These are phyloP conservation scores for Aotearoamyces nothofagi DNA, from an alignment of 2,329 filamentous ascomycete species.

Conservation along the genomic window DNA sequence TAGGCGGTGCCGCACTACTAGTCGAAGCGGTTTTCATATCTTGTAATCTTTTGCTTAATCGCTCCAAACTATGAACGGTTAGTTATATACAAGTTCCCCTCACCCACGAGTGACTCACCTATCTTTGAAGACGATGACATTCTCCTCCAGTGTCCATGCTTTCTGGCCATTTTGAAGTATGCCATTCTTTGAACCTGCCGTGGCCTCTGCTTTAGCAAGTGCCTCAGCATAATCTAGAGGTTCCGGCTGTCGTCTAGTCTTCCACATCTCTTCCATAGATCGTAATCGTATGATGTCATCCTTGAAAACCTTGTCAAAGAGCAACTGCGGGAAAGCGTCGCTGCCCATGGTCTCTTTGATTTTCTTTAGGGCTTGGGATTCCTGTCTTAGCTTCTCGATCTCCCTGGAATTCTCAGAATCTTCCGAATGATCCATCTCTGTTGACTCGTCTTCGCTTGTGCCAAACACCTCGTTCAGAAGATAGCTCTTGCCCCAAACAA, in stretches of 20 bases:
- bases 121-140: slow-evolving; percentile 72
- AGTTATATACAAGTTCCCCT: neutral
- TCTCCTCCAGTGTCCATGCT: slow-evolving; percentile 71
- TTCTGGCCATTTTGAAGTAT: slow-evolving; percentile 53
- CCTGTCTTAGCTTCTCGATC: slow-evolving; percentile 73
- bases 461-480: slow-evolving; percentile 88
- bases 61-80: slow-evolving; percentile 38
- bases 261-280: slow-evolving; percentile 96
- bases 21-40: slow-evolving; percentile 36
- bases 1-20: slow-evolving; percentile 36
- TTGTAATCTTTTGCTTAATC: slow-evolving; percentile 60
- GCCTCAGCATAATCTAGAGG: slow-evolving; percentile 55
- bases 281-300: slow-evolving; percentile 69
- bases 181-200: slow-evolving; percentile 30
- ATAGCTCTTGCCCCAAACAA: slow-evolving; percentile 97
- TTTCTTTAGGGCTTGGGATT: slow-evolving; percentile 68
- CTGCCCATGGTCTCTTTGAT: slow-evolving; percentile 74
- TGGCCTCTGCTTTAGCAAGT: slow-evolving; percentile 34
- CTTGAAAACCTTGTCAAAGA: slow-evolving; percentile 89
- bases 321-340: slow-evolving; percentile 56
- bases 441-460: slow-evolving; percentile 70
- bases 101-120: slow-evolving; percentile 27
- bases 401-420: slow-evolving; percentile 74
- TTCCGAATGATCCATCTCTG: slow-evolving; percentile 63
- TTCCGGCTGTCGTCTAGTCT: slow-evolving; percentile 58